Evolutionary conservation across 2,329 filamentous ascomycete genomes (phyloP), one percentile per base, ranked within the genome.

Genomic region (Botrytis tulipae): DNA sequence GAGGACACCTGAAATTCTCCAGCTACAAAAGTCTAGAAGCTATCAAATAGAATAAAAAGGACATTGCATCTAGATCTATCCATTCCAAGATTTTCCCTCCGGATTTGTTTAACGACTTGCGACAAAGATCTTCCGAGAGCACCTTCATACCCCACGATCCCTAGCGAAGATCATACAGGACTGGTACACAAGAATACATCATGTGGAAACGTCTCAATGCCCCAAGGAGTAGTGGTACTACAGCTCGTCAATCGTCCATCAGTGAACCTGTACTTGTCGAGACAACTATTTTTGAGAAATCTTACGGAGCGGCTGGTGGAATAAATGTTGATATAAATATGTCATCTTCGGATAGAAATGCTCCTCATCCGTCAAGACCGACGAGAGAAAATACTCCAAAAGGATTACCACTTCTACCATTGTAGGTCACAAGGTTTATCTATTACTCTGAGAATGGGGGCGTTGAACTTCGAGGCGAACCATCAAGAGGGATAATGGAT

Each of bases 151-250:
- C 44, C 42, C 59, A 62, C 46, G 57, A 44, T 75, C 35, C 74
- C 74, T 66, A 60, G 75, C 73, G 76, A 74, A 57, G 70, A 76
- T 78, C 77, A 78, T 32, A 78, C 78, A 71, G 61, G 66, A 67
- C 57, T 72, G 66, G 62, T 32, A 70, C 72, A 72, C 63, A 57
- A 71, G 20, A 57, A 67, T 60, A 46, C 78, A 82, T 74, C n/a
- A 88, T 89, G 87, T 89, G 86, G 86, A 86, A 87, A 80, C 85
- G 86, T 78, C 80, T 87, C 78, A 82, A 85, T 80, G 32, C 48
- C 37, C 40, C 70, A 14, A 72, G 46, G 44, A 68, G 40, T 70
- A 44, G 40, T 79, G 76, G 84, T 81, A 79, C 83, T 71, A 77
- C 76, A 54, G 59, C 76, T 22, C 78, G 76, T 18, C 78, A 84